Evolutionary conservation across 2,329 filamentous ascomycete genomes (phyloP), one percentile per base, ranked within the genome.

Genomic region (Penicillium sp.): DNA sequence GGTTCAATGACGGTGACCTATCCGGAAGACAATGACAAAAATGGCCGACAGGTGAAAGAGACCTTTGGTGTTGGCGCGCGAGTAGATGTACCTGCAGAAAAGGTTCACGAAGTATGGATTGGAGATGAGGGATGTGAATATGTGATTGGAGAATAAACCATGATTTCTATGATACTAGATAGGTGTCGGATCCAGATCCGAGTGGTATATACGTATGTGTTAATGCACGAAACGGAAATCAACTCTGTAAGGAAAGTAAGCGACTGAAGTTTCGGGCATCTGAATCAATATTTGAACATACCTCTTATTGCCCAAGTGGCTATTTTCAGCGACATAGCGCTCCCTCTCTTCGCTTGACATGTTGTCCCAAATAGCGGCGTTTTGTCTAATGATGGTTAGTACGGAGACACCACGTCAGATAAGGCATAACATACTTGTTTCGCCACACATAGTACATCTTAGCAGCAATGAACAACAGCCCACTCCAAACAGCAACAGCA

Each of bases 21-120:
- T 61, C 84, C 84, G 0, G 70, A 82, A 14, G 84, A 86, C 22
- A 74, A 73, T 43, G 58, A 41, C 9, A 55, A n/a, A n/a, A n/a
- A 65, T 44, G 68, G 67, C 21, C 60, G 69, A 33, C 58, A 67
- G 43, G 70, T 73, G 48, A 85, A 82, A 60, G 79, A 85, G 71
- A 86, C 81, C 0, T 84, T 84, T 60, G 80, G 82, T 0, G 74
- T 75, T 0, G 84, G 84, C 2, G 76, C 76, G 1, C 73, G 84
- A 59, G 70, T 86, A 19, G 84, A 87, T 71, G 84, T 87, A 0
- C 81, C 83, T 24, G 83, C 82, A 0, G 75, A 78, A 2, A 80
- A 79, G 62, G 55, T 79, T 22, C 84, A 87, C 65, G 83, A 87
- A 70, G 84, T 87, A 1, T 86, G 84, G 84, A 82, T 87, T 61